Conservation (phyloP, 208 protist species). For the Trypanosoma cruzi region DNA sequence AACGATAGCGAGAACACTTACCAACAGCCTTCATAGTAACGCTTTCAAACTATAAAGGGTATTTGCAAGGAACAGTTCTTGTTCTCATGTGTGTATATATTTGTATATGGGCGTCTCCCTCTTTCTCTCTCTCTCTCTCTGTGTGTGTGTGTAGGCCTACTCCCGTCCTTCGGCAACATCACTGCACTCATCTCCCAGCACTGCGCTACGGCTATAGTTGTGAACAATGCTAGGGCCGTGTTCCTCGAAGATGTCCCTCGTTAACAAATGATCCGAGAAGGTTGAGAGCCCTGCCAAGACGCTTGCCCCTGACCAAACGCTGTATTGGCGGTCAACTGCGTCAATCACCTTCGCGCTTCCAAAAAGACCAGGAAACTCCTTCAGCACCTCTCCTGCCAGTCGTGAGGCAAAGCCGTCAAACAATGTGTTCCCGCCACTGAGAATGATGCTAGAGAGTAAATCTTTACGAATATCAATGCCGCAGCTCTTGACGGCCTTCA, state of each 20-base stretch:
- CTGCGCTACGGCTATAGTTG: conserved; percentile 4
- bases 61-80: too few relatives aligned
- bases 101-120: too few relatives aligned
- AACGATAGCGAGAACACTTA: too few relatives aligned
- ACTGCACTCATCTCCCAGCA: background rate
- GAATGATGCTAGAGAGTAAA: conserved; percentile 77
- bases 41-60: too few relatives aligned
- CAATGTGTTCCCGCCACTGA: conserved; percentile 81
- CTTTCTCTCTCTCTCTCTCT: background rate
- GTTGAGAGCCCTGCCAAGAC: conserved; percentile 26
- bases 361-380: conserved; percentile 32
- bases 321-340: conserved; percentile 14
- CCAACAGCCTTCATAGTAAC: too few relatives aligned
- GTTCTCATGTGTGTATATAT: too few relatives aligned
- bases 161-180: background rate
- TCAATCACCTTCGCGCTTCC: conserved; percentile 28
- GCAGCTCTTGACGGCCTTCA: conserved; percentile 60
- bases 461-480: conserved; percentile 80
- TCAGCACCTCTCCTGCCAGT: conserved; percentile 26
- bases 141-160: too few relatives aligned
- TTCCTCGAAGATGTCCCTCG: conserved; percentile 20
- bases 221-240: conserved; percentile 23
- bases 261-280: conserved; percentile 15
- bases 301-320: conserved; percentile 26
- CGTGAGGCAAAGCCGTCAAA: conserved; percentile 34